Evolutionary conservation across 306 rosid species (phyloP).

Genomic region (Elaeagnus macrophylla): DNA sequence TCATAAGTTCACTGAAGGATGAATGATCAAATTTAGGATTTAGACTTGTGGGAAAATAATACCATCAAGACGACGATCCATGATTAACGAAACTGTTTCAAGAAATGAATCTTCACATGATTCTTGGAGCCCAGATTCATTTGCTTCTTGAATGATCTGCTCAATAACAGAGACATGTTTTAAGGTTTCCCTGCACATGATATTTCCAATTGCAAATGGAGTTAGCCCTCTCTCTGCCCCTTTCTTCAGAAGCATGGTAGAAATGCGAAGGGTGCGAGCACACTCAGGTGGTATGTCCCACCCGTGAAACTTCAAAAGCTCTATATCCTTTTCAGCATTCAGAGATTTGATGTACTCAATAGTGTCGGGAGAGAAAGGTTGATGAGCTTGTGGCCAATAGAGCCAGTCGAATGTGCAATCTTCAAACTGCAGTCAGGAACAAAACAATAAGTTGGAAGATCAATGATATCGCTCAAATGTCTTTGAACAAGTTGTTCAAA

Average conservation of each 20-base stretch:
- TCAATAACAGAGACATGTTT: constrained; percentile 46
- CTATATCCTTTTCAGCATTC: constrained; percentile 47
- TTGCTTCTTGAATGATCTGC: constrained; percentile 42
- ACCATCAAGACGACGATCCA: constrained; percentile 40
- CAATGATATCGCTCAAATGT: background rate
- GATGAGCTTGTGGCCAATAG: constrained; percentile 62
- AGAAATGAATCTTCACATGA: constrained; percentile 42
- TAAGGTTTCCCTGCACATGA: constrained; percentile 52
- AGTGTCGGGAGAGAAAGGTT: constrained; percentile 45
- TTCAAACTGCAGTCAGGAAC: constrained; percentile 39
- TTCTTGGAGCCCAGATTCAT: constrained; percentile 39
- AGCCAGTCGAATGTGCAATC: constrained; percentile 78
- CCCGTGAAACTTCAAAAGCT: constrained; percentile 54
- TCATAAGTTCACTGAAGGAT: no score
- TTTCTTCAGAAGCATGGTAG: constrained; percentile 65
- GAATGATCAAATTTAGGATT: no score
- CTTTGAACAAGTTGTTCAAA: background rate
- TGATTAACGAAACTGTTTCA: constrained; percentile 34
- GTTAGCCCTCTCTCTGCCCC: constrained; percentile 53
- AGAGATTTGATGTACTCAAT: constrained; percentile 47
- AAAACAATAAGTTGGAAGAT: background rate
- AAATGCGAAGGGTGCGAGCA: constrained; percentile 34
- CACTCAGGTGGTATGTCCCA: constrained; percentile 48
- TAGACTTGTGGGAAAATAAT: constrained; percentile 11
- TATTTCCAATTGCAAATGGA: constrained; percentile 54